phyloP scores from a whole-genome alignment of 78 protist species.

The slime mould (Dictyostelium discoideum) region DNA sequence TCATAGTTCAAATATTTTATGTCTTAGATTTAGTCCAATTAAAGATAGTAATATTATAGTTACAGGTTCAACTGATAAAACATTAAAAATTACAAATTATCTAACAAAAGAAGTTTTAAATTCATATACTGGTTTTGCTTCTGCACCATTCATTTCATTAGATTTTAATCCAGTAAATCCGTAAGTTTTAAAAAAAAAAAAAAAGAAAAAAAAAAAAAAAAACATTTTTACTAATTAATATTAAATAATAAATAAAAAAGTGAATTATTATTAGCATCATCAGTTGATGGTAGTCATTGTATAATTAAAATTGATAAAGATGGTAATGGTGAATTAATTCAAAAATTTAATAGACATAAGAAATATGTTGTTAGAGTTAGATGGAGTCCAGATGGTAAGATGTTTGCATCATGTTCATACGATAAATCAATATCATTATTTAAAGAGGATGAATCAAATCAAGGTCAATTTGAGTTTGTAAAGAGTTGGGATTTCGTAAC shows the following conservation, averaged over 20 bases:
- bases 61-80: constrained; percentile 76
- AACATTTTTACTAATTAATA: too few relatives aligned
- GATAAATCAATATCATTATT: constrained; percentile 53
- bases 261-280: constrained; percentile 46
- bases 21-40: constrained; percentile 22
- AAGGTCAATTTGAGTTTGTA: neutral
- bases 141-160: constrained; percentile 67
- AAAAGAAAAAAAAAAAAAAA: too few relatives aligned
- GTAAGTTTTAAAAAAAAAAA: too few relatives aligned
- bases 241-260: too few relatives aligned
- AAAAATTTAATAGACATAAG: constrained; percentile 51
- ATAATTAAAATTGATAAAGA: constrained; percentile 28
- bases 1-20: constrained; percentile 52
- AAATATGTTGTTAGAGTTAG: constrained; percentile 78
- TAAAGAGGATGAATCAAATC: neutral
- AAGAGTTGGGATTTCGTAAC: constrained; percentile 27
- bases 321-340: constrained; percentile 15
- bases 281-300: constrained; percentile 58
- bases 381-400: constrained; percentile 70
- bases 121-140: constrained; percentile 22
- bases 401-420: constrained; percentile 77
- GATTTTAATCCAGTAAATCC: constrained; percentile 74
- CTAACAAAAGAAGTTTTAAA: constrained; percentile 28
- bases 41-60: constrained; percentile 15
- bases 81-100: constrained; percentile 64